phyloP scores from a whole-genome alignment of 2,329 filamentous ascomycete genomes.

The Ophiostoma sp. region DNA sequence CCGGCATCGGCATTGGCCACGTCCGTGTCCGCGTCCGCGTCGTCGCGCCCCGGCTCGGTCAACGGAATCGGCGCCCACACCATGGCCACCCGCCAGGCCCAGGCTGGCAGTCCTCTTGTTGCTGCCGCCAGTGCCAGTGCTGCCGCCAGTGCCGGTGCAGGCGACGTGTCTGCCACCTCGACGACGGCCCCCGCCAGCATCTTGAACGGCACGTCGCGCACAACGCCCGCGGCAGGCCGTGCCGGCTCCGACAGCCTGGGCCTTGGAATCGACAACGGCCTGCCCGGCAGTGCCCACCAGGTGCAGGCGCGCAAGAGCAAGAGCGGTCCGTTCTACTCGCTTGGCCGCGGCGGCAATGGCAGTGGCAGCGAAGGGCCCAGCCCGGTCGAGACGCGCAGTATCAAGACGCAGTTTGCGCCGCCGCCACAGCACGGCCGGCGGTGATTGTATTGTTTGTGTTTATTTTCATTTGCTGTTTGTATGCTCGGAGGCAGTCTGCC shows the following conservation, averaged over 20 bases:
- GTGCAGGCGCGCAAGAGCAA: conserved; percentile 11
- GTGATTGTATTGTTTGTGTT: neutral
- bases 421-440: neutral
- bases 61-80: neutral
- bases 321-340: neutral
- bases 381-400: conserved; percentile 2
- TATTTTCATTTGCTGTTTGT: neutral
- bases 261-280: neutral
- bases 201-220: neutral
- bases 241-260: neutral
- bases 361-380: neutral
- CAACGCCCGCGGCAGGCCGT: neutral
- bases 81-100: neutral
- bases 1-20: neutral
- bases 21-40: neutral
- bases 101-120: neutral
- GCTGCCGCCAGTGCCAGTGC: neutral
- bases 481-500: too few species aligned
- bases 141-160: neutral
- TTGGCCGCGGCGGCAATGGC: neutral
- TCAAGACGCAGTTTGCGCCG: neutral
- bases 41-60: neutral
- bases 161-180: neutral
- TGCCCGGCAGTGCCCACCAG: neutral
- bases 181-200: neutral